Evolutionary conservation across 805 yeast genomes (phyloP).

Genomic region (Starmerella vitae): DNA sequence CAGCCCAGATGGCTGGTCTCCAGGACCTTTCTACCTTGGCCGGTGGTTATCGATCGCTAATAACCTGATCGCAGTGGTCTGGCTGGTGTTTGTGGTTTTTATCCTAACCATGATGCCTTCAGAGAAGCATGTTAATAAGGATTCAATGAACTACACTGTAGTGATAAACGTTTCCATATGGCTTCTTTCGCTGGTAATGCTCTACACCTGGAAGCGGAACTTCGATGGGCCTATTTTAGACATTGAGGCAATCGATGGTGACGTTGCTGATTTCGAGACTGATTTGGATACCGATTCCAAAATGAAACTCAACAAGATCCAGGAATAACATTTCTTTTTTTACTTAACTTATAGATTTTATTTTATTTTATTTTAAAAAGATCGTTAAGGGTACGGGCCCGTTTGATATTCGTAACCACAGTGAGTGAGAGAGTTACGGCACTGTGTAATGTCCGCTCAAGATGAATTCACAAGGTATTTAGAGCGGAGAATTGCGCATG

Average conservation of each 20-base stretch:
- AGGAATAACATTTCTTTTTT: too few species aligned
- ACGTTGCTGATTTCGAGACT: too few species aligned
- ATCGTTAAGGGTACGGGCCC: too few species aligned
- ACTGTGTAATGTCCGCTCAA: not conserved
- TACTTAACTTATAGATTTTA: too few species aligned
- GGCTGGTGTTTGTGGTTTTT: constrained; percentile 38
- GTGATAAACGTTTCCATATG: constrained; percentile 51
- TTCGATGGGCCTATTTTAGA: constrained; percentile 41
- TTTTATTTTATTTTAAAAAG: too few species aligned
- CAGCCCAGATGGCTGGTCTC: constrained; percentile 26
- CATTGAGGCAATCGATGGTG: too few species aligned
- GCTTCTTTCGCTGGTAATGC: constrained; percentile 32
- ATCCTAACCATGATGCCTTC: constrained; percentile 50
- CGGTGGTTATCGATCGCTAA: constrained; percentile 32
- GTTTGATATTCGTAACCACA: too few species aligned
- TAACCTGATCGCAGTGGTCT: constrained; percentile 36
- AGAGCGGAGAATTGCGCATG: constrained; percentile 1
- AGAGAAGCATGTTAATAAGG: constrained; percentile 26
- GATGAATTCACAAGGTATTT: constrained; percentile 3
- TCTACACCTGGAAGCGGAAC: constrained; percentile 38
- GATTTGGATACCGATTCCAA: too few species aligned
- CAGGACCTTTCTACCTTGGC: constrained; percentile 58
- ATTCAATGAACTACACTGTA: constrained; percentile 55
- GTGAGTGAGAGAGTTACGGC: too few species aligned
- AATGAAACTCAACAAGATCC: too few species aligned